phyloP scores from a whole-genome alignment of 75 land plant genomes.

The Ceratopteris richardii region DNA sequence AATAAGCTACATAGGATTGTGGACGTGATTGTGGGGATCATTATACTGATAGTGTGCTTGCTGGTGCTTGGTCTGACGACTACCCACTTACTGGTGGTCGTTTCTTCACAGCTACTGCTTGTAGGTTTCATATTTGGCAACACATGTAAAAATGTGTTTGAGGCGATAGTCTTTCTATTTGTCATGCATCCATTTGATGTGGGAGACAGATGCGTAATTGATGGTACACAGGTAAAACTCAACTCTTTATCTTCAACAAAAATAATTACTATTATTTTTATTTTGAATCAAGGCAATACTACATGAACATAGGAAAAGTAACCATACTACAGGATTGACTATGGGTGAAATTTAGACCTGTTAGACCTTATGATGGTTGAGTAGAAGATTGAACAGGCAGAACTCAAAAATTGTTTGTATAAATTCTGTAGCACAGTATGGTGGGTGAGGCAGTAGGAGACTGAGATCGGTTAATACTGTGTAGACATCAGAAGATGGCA shows the following conservation, averaged over 20 bases:
- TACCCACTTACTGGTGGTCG: slow-evolving; percentile 15
- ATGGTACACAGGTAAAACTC: slow-evolving; percentile 26
- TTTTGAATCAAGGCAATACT: background rate
- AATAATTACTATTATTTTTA: background rate
- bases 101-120: slow-evolving; percentile 15
- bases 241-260: too few species aligned
- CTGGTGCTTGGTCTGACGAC: slow-evolving; percentile 21
- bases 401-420: too few species aligned
- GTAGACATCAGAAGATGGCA: too few species aligned
- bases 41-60: slow-evolving; percentile 20
- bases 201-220: slow-evolving; percentile 25
- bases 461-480: too few species aligned
- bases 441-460: too few species aligned
- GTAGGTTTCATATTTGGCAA: slow-evolving; percentile 23
- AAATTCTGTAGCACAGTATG: too few species aligned
- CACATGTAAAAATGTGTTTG: slow-evolving; percentile 22
- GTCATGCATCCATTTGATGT: slow-evolving; percentile 33
- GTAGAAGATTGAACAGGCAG: too few species aligned
- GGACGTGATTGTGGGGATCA: slow-evolving; percentile 9
- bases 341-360: too few species aligned
- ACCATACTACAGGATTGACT: too few species aligned
- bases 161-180: slow-evolving; percentile 26
- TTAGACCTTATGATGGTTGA: too few species aligned
- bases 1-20: slow-evolving; percentile 14
- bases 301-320: background rate